These are phyloP conservation scores for Tylopilus vinaceipallidus DNA, from an alignment of 768 basidiomycete species.

Conservation along the genomic window DNA sequence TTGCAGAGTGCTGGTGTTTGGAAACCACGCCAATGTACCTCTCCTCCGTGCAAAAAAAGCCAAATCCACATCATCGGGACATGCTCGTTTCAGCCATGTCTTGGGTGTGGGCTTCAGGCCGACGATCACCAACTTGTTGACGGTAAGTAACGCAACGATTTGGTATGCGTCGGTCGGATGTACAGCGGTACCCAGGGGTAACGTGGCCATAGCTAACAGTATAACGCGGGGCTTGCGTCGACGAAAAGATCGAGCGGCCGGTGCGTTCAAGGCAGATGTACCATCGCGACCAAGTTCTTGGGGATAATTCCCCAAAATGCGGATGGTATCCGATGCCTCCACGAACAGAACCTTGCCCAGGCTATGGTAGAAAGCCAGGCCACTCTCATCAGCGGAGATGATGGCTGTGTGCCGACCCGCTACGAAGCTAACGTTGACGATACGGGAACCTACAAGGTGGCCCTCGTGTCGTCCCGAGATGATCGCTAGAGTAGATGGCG, in stretches of 20 bases:
- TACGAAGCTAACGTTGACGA: slow-evolving; percentile 82
- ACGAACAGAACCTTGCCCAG: slow-evolving; percentile 93
- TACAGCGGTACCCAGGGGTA: slow-evolving; percentile 73
- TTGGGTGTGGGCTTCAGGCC: slow-evolving; percentile 88
- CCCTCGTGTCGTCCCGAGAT: slow-evolving; percentile 82
- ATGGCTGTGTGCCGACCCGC: slow-evolving; percentile 92
- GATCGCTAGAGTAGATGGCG: slow-evolving; percentile 66
- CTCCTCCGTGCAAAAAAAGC: slow-evolving; percentile 47
- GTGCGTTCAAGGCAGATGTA: slow-evolving; percentile 15
- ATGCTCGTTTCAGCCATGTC: slow-evolving; percentile 84
- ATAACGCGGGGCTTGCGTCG: slow-evolving; percentile 57
- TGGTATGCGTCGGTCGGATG: slow-evolving; percentile 80
- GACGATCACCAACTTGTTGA: slow-evolving; percentile 88
- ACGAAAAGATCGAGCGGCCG: slow-evolving; percentile 33
- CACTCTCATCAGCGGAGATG: slow-evolving; percentile 85
- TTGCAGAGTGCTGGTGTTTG: slow-evolving; percentile 45
- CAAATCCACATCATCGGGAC: slow-evolving; percentile 46
- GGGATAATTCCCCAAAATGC: slow-evolving; percentile 91
- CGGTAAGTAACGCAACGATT: slow-evolving; percentile 83
- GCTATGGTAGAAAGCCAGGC: slow-evolving; percentile 93
- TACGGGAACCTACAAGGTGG: slow-evolving; percentile 75
- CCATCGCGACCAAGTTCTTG: slow-evolving; percentile 34
- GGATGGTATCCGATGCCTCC: slow-evolving; percentile 89
- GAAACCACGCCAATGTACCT: slow-evolving; percentile 82
- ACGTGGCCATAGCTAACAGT: slow-evolving; percentile 74